Base-by-base conservation (phyloP, 306 rosid species). In the Prunus campanulata region DNA sequence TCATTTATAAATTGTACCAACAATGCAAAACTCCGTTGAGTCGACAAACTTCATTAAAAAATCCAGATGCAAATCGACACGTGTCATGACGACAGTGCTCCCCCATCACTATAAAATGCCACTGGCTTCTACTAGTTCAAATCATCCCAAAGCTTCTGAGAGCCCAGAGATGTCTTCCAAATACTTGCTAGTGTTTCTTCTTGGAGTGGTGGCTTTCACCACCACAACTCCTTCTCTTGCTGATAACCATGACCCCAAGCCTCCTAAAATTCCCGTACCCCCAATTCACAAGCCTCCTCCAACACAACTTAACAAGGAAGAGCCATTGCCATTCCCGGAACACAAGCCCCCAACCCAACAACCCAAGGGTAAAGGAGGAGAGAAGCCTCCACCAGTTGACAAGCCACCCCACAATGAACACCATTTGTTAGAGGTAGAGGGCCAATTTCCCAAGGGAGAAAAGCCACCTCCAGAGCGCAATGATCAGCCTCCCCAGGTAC, bases 131-230 rank as follows among this genome's bases (percentile, higher is more conserved):
- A 14, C 71, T 16, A n/a, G 14, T 65, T 55, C 62, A 48, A 57
- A 62, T 14, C 30, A 25, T 39, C 62, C 14, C 35, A 62, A 32
- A 47, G 5, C 62, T 12, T 39, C 44, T n/a, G 3, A 20, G 8
- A 61, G 54, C 70, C 24, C 14, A 42, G 19, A 70, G 49, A 83
- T 84, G 85, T 68, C 82, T 55, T 15, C 72, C 57, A 65, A 63
- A 4, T 63, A 61, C 18, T 12, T 77, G 42, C 67, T 80, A 22
- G 5, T 64, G 27, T 57, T 84, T 24, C 22, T 84, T 62, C 56
- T 84, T 14, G 87, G 72, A 77, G 81, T 81, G 78, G 81, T 74
- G 79, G 67, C 22, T 24, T 49, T 84, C 39, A 70, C 79, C 62
- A 19, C 81, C 75, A 27, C 83, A 6, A 29, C 46, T 59, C 42